Percentiles rank a stretch among this genome's conserved stretches.
These are phyloP conservation scores for Amylostereum chailletii DNA, from an alignment of 1,284 basidiomycete genomes.

Conservation along the genomic window DNA sequence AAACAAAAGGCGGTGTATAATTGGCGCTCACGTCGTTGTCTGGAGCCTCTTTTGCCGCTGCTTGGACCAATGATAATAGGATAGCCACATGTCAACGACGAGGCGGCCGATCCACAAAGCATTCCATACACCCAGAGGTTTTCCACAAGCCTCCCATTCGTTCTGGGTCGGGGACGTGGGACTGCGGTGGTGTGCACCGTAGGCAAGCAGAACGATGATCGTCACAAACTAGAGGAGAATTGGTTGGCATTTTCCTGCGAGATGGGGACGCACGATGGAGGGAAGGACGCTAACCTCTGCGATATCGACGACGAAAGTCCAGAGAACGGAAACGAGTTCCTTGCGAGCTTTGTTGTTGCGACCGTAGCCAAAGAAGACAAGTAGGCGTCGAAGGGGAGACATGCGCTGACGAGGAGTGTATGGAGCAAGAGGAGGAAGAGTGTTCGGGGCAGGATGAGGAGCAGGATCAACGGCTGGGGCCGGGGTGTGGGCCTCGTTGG, in stretches of 20 bases:
- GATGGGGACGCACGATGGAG: not conserved
- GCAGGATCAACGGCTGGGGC: not conserved
- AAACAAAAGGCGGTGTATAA: not conserved
- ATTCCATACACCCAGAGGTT: slow-evolving; percentile 65
- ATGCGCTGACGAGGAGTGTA: not conserved
- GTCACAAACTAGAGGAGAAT: slow-evolving; percentile 34
- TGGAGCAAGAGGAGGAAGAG: not conserved
- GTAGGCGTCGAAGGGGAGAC: slow-evolving; percentile 15
- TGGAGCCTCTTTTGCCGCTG: slow-evolving; percentile 28
- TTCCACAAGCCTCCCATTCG: slow-evolving; percentile 60
- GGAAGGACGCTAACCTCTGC: slow-evolving; percentile 40
- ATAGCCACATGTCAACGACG: slow-evolving; percentile 38
- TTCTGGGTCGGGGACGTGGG: slow-evolving; percentile 31
- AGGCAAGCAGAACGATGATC: slow-evolving; percentile 45
- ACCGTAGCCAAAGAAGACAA: slow-evolving; percentile 49
- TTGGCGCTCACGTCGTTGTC: slow-evolving; percentile 17
- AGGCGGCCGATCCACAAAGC: slow-evolving; percentile 59
- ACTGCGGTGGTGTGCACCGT: slow-evolving; percentile 42
- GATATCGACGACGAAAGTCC: slow-evolving; percentile 44
- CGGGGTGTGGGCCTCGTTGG: too few species aligned
- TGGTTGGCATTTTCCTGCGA: slow-evolving; percentile 1
- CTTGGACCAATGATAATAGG: slow-evolving; percentile 53
- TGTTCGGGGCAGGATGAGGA: not conserved
- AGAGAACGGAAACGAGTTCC: slow-evolving; percentile 47
- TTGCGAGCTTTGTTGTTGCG: slow-evolving; percentile 46